A percentile compares a stretch with the other conserved stretches of the same genome.
Evolutionary conservation across 495 filamentous ascomycete species (phyloP).

Genomic region (Talaromyces adpressus): DNA sequence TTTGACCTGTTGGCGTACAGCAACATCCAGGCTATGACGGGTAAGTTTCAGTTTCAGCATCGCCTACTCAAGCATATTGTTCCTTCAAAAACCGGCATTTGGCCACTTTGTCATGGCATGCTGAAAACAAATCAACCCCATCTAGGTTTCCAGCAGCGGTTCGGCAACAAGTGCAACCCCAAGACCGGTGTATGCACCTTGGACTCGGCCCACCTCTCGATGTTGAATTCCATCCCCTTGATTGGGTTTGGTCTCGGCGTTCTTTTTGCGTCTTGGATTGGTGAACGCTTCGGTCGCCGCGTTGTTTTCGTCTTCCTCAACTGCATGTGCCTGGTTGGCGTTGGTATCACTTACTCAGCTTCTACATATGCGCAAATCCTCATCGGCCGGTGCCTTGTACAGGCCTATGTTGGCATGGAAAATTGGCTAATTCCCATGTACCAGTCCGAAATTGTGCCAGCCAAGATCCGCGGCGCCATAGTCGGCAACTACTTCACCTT

Average conservation of each 20-base stretch:
- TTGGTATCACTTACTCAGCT: neutral
- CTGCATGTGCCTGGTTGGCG: neutral
- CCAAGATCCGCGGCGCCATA: slow-evolving; percentile 8
- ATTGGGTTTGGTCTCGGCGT: neutral
- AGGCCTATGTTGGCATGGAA: slow-evolving; percentile 6
- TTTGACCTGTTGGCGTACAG: neutral
- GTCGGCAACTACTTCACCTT: slow-evolving; percentile 6
- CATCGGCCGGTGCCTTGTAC: neutral
- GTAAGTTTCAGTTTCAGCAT: neutral
- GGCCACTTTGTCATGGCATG: neutral
- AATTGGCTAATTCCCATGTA: slow-evolving; percentile 8
- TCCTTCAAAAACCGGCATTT: neutral
- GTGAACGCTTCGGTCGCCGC: neutral
- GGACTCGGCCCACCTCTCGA: neutral
- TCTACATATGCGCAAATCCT: neutral
- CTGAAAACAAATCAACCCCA: neutral
- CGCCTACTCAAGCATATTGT: neutral
- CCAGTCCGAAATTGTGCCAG: slow-evolving; percentile 10
- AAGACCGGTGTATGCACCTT: neutral
- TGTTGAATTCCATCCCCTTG: neutral
- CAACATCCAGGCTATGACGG: neutral
- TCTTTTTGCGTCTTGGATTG: neutral
- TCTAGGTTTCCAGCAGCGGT: neutral
- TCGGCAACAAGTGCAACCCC: neutral
- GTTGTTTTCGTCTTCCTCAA: neutral